A percentile compares a stretch with the other conserved stretches of the same genome.
Conservation (phyloP, 1,139 yeast genomes). For the Candida sp. region DNA sequence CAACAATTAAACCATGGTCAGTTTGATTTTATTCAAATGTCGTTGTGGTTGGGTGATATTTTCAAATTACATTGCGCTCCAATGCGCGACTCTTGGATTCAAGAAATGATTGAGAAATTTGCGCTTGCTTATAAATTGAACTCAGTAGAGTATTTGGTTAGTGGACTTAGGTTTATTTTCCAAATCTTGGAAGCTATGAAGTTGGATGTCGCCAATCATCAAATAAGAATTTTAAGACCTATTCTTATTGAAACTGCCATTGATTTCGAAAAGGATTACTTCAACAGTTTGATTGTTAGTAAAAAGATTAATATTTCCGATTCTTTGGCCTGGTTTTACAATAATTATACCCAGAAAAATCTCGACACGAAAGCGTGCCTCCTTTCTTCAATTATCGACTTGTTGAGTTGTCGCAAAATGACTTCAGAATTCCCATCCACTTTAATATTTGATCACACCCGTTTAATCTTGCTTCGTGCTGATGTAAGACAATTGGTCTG, state of each 20-base stretch:
- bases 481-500: conserved; percentile 86
- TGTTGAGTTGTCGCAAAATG: conserved; percentile 77
- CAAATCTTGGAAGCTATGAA: conserved; percentile 95
- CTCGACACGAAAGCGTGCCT: conserved; percentile 26
- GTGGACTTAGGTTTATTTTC: conserved; percentile 76
- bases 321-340: conserved; percentile 69
- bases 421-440: conserved; percentile 82
- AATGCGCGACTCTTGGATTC: conserved; percentile 90
- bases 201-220: conserved; percentile 93
- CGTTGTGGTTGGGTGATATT: conserved; percentile 68
- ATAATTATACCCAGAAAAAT: conserved; percentile 18
- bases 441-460: conserved; percentile 82
- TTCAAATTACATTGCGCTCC: conserved; percentile 92
- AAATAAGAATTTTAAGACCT: conserved; percentile 81
- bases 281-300: conserved; percentile 64
- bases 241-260: conserved; percentile 84
- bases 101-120: conserved; percentile 74
- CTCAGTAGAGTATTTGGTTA: conserved; percentile 59
- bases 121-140: conserved; percentile 54
- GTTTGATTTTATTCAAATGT: conserved; percentile 64
- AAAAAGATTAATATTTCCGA: conserved; percentile 65
- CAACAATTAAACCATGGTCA: conserved; percentile 73
- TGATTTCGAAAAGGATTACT: conserved; percentile 87
- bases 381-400: conserved; percentile 51
- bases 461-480: conserved; percentile 74